Evolutionary conservation across 768 basidiomycete genomes (phyloP).

Genomic region (Podaxis pistillaris): DNA sequence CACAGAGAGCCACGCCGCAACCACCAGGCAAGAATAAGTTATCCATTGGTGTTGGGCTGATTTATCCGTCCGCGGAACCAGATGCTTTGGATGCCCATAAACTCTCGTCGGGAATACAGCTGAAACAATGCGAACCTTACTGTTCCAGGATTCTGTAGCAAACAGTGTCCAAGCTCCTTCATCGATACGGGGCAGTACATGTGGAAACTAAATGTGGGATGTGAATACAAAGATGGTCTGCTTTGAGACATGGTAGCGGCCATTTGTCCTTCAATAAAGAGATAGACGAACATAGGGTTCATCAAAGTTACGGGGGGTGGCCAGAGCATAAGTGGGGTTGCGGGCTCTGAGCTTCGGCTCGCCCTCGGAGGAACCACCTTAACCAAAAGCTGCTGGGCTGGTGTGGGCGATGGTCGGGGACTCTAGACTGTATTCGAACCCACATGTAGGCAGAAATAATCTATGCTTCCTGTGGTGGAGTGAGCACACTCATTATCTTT

Average conservation of each 20-base stretch:
- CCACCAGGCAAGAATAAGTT: background rate
- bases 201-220: background rate
- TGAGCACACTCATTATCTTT: background rate
- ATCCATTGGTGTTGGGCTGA: background rate
- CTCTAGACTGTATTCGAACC: background rate
- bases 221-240: background rate
- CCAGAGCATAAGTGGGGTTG: background rate
- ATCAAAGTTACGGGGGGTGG: background rate
- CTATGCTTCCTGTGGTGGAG: background rate
- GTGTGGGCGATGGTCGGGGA: background rate
- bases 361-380: conserved; percentile 5
- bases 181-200: too few relatives aligned
- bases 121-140: background rate
- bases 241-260: background rate
- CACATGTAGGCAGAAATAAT: background rate
- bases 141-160: too few relatives aligned
- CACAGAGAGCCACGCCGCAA: conserved; percentile 8
- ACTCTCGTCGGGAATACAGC: background rate
- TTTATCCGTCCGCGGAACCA: background rate
- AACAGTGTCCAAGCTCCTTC: too few relatives aligned
- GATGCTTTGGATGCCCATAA: background rate
- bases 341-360: background rate
- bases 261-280: conserved; percentile 3
- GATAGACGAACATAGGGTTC: background rate
- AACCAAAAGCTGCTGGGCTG: background rate